A percentile compares a stretch with the other conserved stretches of the same genome.
Evolutionary conservation across 805 yeast genomes (phyloP).

Genomic region (Cephaloascus albidus): DNA sequence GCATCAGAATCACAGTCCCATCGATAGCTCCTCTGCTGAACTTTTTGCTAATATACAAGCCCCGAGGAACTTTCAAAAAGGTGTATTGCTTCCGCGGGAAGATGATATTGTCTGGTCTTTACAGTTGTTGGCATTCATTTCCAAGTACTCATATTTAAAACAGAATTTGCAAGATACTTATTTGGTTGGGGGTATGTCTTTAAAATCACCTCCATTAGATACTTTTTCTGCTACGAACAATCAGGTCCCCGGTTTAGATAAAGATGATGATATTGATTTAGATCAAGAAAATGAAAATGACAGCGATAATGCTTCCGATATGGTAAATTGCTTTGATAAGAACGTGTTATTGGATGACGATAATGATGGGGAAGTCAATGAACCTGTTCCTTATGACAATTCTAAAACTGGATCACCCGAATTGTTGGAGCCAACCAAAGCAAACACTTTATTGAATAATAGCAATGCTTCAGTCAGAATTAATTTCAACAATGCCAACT

Average conservation of each 20-base stretch:
- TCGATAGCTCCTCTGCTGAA: neutral
- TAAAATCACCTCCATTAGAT: conserved; percentile 28
- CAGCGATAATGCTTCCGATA: conserved; percentile 12
- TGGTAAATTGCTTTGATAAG: conserved; percentile 5
- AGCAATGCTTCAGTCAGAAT: neutral
- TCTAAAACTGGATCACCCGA: neutral
- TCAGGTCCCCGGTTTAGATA: neutral
- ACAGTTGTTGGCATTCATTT: conserved; percentile 85
- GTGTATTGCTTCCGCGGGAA: conserved; percentile 79
- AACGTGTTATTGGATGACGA: conserved; percentile 2
- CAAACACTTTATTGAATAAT: neutral
- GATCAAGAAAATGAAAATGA: conserved; percentile 14
- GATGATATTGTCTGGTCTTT: conserved; percentile 93
- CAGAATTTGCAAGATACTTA: conserved; percentile 67
- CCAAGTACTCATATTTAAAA: conserved; percentile 80
- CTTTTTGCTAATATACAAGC: neutral
- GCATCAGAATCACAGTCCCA: neutral
- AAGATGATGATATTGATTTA: conserved; percentile 16
- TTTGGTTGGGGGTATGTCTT: conserved; percentile 61
- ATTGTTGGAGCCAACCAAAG: neutral
- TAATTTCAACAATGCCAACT: neutral
- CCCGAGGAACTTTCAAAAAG: conserved; percentile 43
- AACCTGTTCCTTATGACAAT: neutral
- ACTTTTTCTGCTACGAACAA: conserved; percentile 13
- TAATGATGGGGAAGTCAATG: neutral